phyloP scores from a whole-genome alignment of 225 moss, liverwort and hornwort genomes.

The Asterella californica region DNA sequence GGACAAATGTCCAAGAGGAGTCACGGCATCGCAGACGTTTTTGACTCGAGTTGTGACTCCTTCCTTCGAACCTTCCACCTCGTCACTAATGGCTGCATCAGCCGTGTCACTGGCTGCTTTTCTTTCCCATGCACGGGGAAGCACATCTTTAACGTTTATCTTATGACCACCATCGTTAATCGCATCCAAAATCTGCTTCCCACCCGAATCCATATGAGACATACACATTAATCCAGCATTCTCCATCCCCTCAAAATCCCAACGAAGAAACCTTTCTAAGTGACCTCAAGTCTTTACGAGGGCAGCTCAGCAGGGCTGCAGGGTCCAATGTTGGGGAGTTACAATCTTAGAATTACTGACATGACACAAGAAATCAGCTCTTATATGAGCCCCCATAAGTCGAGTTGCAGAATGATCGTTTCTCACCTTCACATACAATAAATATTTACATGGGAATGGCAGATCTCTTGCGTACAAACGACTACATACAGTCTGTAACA shows the following conservation, averaged over 20 bases:
- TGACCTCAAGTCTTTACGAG: background rate
- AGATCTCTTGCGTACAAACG: no score
- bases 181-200: slow-evolving; percentile 71
- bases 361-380: no score
- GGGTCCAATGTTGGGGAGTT: no score
- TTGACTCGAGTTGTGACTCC: slow-evolving; percentile 53
- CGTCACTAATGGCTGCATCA: slow-evolving; percentile 24
- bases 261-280: background rate
- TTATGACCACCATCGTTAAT: slow-evolving; percentile 59
- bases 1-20: slow-evolving; percentile 68
- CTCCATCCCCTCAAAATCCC: background rate
- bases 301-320: no score
- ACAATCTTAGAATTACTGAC: no score
- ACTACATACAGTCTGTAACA: no score
- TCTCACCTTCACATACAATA: no score
- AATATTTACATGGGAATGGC: no score
- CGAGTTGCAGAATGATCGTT: no score
- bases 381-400: no score
- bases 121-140: slow-evolving; percentile 86
- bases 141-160: slow-evolving; percentile 78
- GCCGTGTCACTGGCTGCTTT: slow-evolving; percentile 51
- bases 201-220: background rate
- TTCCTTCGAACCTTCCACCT: slow-evolving; percentile 30
- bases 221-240: background rate
- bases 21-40: slow-evolving; percentile 89